Evolutionary conservation across 2,329 filamentous ascomycete species (phyloP).

Genomic region (Lachnum nothofagi): DNA sequence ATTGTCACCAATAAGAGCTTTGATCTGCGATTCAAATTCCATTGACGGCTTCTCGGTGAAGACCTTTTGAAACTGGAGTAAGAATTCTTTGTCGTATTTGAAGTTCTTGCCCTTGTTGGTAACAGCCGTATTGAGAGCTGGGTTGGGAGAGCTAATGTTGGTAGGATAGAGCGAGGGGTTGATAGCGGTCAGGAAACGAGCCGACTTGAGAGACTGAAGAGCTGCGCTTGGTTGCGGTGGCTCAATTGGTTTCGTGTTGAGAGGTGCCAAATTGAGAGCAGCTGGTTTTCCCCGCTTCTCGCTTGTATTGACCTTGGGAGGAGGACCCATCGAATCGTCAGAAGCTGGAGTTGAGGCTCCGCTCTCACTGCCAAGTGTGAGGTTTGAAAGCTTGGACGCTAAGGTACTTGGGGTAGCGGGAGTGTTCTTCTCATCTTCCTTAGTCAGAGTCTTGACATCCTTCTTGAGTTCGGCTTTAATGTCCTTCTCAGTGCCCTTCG

Average conservation of each 20-base stretch:
- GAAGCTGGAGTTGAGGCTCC: constrained; percentile 39
- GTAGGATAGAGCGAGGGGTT: constrained; percentile 75
- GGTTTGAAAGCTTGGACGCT: constrained; percentile 45
- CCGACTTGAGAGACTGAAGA: constrained; percentile 86
- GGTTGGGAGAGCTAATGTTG: constrained; percentile 83
- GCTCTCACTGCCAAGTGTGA: constrained; percentile 43
- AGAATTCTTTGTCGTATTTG: constrained; percentile 91
- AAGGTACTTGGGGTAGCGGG: constrained; percentile 30
- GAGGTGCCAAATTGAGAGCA: constrained; percentile 77
- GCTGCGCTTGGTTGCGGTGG: constrained; percentile 89
- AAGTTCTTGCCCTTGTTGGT: constrained; percentile 76
- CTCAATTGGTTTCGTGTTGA: constrained; percentile 80
- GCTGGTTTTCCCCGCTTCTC: constrained; percentile 74
- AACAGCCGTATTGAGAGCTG: constrained; percentile 76
- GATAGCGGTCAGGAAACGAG: constrained; percentile 78
- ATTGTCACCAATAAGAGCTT: constrained; percentile 74
- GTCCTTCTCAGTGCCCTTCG: constrained; percentile 6
- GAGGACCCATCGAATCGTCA: constrained; percentile 42
- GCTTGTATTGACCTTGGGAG: constrained; percentile 49
- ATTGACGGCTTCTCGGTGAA: constrained; percentile 95
- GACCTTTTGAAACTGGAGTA: constrained; percentile 91
- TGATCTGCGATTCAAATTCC: constrained; percentile 90
- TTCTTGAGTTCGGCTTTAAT: constrained; percentile 10
- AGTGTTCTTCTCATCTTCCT: constrained; percentile 24
- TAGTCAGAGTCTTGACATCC: constrained; percentile 3